A percentile compares a stretch with the other conserved stretches of the same genome.
Conservation (phyloP, 2,329 filamentous ascomycete genomes). For the Chaetothyriales sp. region DNA sequence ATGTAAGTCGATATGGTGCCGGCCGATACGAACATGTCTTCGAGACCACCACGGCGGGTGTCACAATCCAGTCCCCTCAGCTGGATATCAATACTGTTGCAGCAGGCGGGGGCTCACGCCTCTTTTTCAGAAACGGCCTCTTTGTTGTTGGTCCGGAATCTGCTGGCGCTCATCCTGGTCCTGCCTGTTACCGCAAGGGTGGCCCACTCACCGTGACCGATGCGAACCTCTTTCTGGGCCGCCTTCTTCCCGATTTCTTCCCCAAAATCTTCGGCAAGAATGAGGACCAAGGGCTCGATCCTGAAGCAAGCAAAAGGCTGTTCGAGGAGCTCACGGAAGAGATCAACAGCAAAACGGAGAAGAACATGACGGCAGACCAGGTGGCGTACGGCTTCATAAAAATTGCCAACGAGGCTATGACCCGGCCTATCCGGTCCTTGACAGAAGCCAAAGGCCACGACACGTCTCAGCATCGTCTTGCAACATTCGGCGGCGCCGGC, state of each 20-base stretch:
- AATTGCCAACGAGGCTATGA: constrained; percentile 86
- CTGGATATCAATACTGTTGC: constrained; percentile 92
- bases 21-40: constrained; percentile 88
- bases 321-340: constrained; percentile 64
- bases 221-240: constrained; percentile 75
- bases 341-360: constrained; percentile 56
- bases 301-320: constrained; percentile 58
- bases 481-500: constrained; percentile 83
- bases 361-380: constrained; percentile 63
- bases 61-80: constrained; percentile 83
- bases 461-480: constrained; percentile 76
- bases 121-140: constrained; percentile 80
- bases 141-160: constrained; percentile 90
- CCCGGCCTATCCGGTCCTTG: constrained; percentile 72
- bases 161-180: constrained; percentile 78
- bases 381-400: constrained; percentile 87
- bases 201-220: constrained; percentile 85
- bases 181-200: constrained; percentile 83
- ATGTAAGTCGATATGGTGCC: constrained; percentile 74
- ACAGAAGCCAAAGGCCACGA: constrained; percentile 90
- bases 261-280: constrained; percentile 90
- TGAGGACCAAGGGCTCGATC: constrained; percentile 69
- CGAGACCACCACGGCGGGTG: constrained; percentile 85
- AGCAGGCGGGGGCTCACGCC: constrained; percentile 54
- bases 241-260: constrained; percentile 82